Base-by-base conservation (phyloP, 2,329 filamentous ascomycete species). In the Huntiella moniliformis region DNA sequence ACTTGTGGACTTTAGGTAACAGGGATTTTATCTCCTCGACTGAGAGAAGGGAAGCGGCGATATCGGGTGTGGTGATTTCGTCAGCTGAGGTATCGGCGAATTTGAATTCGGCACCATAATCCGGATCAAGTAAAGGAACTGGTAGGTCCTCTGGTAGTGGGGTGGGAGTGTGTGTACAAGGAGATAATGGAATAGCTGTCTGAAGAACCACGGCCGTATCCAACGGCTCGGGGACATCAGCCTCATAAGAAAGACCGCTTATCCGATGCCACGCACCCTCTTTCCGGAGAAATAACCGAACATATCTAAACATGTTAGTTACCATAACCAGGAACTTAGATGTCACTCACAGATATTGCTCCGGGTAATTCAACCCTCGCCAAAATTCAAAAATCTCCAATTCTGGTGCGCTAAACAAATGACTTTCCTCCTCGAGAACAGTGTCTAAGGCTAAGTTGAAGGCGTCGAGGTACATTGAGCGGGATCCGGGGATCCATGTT, bases 381-480 rank as follows among this genome's bases (percentile, higher is more conserved):
- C 88, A 98, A 48, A 77, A 67, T 3, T 66, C 63, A 57, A 98
- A 96, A 0, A 96, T 70, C 11, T 71, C 66, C 55, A 70, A 73
- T 60, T 98, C 91, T 13, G 75, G 78, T 48, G 77, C 73, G 54
- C 91, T 73, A 57, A 96, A 98, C 0, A 98, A 65, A 60, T 94
- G 84, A 1, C 74, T 71, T 61, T 98, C 91, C 48, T 96, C 84
- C 42, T 84, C 77, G 10, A 96, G 63, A 3, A 98, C 91, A 0
- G 84, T 94, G 49, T 88, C 79, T 42, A 98, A 65, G 2, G 88
- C 85, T 11, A 96, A 67, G 56, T 94, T 94, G 67, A 98, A 98
- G 1, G 91, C 91, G 62, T 98, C 91, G 13, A 95, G 85, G 55
- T 98, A 98, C 46, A 98, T 84, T 1, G 87, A 96, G 56, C 79